Percentiles rank a stretch among this genome's conserved stretches.
Conservation (phyloP, 2,329 filamentous ascomycete genomes). For the Ophiostoma angusticollis region DNA sequence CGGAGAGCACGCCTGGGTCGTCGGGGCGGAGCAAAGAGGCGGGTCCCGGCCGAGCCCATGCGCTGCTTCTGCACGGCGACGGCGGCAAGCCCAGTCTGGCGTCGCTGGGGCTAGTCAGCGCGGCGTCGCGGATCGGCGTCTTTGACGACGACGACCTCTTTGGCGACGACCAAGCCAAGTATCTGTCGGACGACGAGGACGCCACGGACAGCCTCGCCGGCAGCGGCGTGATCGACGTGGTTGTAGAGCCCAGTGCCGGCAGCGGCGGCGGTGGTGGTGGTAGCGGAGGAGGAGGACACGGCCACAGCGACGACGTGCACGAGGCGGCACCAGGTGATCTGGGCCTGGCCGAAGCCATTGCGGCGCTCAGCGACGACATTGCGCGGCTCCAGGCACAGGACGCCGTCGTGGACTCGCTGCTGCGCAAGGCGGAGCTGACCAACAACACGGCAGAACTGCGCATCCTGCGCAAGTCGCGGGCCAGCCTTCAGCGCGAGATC, state of each 20-base stretch:
- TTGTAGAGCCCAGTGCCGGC: not conserved
- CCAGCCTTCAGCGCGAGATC: slow-evolving; percentile 84
- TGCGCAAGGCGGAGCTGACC: slow-evolving; percentile 86
- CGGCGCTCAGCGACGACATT: slow-evolving; percentile 76
- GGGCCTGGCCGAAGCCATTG: slow-evolving; percentile 84
- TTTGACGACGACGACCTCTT: slow-evolving; percentile 92
- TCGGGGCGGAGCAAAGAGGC: not conserved
- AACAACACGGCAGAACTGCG: slow-evolving; percentile 91
- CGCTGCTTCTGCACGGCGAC: slow-evolving; percentile 4
- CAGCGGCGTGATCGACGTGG: slow-evolving; percentile 7
- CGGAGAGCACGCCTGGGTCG: slow-evolving; percentile 4
- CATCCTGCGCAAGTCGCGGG: slow-evolving; percentile 85
- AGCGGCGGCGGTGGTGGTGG: no score
- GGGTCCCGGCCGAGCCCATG: not conserved
- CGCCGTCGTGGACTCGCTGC: slow-evolving; percentile 79
- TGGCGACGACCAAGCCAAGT: slow-evolving; percentile 65
- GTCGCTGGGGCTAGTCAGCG: slow-evolving; percentile 80
- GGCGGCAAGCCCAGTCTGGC: slow-evolving; percentile 70
- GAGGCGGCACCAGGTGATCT: slow-evolving; percentile 91
- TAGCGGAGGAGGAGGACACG: slow-evolving; percentile 13
- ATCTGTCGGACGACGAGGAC: slow-evolving; percentile 73
- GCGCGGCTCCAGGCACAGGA: slow-evolving; percentile 81
- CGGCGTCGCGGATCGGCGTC: slow-evolving; percentile 76
- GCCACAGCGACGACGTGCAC: slow-evolving; percentile 71
- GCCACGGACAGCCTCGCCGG: slow-evolving; percentile 37